Evolutionary conservation across 169 alveolate genomes (phyloP), one percentile per base, ranked within the genome.

Genomic region (Amoebophrya sp.): DNA sequence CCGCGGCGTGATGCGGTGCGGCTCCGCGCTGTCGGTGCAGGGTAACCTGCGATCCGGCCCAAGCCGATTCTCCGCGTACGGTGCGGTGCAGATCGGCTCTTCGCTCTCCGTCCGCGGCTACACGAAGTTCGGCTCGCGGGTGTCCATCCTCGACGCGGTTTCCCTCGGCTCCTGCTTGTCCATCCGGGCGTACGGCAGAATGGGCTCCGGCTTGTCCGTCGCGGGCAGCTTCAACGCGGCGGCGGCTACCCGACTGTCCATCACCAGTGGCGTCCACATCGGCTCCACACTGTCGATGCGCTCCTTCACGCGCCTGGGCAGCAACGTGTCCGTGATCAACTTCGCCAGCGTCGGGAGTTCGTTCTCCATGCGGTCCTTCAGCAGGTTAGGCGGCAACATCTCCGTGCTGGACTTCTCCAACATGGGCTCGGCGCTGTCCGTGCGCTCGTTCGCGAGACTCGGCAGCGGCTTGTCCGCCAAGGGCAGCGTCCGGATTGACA

Each of bases 301-400:
- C 41, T n/a, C 40, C 40, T 77, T 77, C 90, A 77, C 32, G 25
- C 90, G 90, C 40, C 40, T 77, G 32, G 90, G 90, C n/a, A 32
- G 41, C 29, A 0, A 29, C 23, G 41, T 32, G 1, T 77, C 90
- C 40, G 40, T 77, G n/a, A 7, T 77, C 90, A 40, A 39, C 40
- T 29, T 32, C 18, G 90, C 29, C 23, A 18, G 40, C 12, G 0
- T 29, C 39, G 90, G 40, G 41, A n/a, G 40, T 14, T 77, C 90
- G 41, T 0, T 77, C 25, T 77, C 90, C 41, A 0, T 77, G 40
- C 39, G 33, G 41, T 39, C 23, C 90, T 77, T 77, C 90, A 39
- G 33, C 90, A 77, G 39, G 10, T n/a, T 77, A 40, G 90, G 90
- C 40, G 33, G 90, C 90, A 77, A 33, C 3, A 25, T 32, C 41